These are phyloP conservation scores for Aspergillus nidulans DNA, from an alignment of 495 filamentous ascomycete genomes.

Conservation along the genomic window DNA sequence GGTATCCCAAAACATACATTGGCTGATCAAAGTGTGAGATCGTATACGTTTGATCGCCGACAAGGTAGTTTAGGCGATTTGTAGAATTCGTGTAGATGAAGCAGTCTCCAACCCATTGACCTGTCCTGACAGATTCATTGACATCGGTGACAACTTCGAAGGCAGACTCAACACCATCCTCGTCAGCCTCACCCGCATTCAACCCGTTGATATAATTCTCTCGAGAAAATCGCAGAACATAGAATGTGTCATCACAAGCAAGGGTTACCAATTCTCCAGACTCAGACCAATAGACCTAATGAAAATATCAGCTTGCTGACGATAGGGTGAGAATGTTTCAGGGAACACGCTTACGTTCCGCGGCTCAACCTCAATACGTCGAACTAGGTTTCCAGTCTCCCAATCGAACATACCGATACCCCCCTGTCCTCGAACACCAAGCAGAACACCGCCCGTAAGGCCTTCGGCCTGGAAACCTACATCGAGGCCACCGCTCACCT, in stretches of 20 bases:
- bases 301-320: slow-evolving; percentile 5
- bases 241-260: slow-evolving; percentile 93
- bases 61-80: slow-evolving; percentile 95
- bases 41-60: slow-evolving; percentile 98
- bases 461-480: slow-evolving; percentile 96
- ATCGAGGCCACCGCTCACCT: slow-evolving; percentile 82
- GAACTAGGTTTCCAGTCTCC: slow-evolving; percentile 81
- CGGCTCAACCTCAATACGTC: slow-evolving; percentile 94
- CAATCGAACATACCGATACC: slow-evolving; percentile 96
- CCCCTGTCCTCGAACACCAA: slow-evolving; percentile 91
- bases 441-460: slow-evolving; percentile 80
- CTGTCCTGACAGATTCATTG: slow-evolving; percentile 89
- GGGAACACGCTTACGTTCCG: slow-evolving; percentile 51
- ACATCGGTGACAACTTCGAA: slow-evolving; percentile 95
- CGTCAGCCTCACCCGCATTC: slow-evolving; percentile 76
- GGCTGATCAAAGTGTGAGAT: slow-evolving; percentile 94
- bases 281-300: slow-evolving; percentile 92
- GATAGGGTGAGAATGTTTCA: not conserved
- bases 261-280: slow-evolving; percentile 88
- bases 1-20: slow-evolving; percentile 93
- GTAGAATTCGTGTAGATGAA: slow-evolving; percentile 98
- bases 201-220: slow-evolving; percentile 81
- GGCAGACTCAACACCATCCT: slow-evolving; percentile 95
- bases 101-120: slow-evolving; percentile 96
- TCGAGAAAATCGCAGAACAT: slow-evolving; percentile 84